Evolutionary conservation across 2,329 filamentous ascomycete genomes (phyloP).

Genomic region (Fusarium pseudoanthophilum): DNA sequence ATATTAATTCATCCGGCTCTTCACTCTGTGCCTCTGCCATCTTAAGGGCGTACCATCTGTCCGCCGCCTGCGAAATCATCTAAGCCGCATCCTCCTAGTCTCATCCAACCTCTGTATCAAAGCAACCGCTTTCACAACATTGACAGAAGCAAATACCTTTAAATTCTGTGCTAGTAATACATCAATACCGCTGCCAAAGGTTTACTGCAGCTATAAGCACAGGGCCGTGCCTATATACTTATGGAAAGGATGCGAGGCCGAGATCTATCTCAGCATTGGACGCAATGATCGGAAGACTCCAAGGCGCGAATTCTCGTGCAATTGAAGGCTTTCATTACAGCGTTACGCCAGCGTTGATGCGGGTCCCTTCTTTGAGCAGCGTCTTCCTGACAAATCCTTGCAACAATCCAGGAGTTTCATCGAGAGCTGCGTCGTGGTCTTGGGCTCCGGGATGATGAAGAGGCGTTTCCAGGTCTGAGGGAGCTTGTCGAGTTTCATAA

Average conservation of each 20-base stretch:
- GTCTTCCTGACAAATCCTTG: conserved; percentile 26
- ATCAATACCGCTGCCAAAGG: conserved; percentile 15
- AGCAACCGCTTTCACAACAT: not conserved
- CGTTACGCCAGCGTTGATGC: conserved; percentile 22
- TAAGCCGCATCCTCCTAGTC: accelerated
- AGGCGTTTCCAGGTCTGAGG: not conserved
- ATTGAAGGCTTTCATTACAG: not conserved
- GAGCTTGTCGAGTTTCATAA: conserved; percentile 38
- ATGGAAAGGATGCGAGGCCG: not conserved
- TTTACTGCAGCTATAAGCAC: conserved; percentile 7
- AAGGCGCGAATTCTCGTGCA: not conserved
- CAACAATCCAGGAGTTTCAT: conserved; percentile 44
- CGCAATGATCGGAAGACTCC: not conserved
- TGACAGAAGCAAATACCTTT: conserved; percentile 26
- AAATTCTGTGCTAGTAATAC: conserved; percentile 21
- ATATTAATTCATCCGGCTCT: not conserved
- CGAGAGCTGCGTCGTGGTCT: conserved; percentile 22
- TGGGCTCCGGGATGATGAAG: not conserved
- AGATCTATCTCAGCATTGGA: not conserved
- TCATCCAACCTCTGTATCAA: conserved; percentile 4
- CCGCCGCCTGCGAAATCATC: not conserved
- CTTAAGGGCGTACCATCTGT: accelerated
- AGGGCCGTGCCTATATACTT: not conserved
- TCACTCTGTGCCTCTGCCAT: accelerated
- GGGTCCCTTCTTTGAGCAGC: conserved; percentile 39